Base-by-base conservation (phyloP, 2,329 filamentous ascomycete species). In the Aspergillus sp. region DNA sequence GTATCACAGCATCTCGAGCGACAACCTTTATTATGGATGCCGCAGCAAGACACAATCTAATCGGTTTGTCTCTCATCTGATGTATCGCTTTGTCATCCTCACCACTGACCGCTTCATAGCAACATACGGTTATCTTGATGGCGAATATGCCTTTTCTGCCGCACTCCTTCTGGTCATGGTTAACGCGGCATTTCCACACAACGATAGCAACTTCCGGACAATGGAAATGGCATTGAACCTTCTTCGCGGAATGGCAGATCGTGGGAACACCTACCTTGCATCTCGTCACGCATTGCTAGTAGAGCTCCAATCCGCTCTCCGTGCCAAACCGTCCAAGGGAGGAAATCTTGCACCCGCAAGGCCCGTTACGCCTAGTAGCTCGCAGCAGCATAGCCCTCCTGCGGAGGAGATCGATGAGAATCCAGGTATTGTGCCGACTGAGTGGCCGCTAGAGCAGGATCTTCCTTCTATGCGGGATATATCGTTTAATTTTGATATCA, bases 61-160 rank as follows among this genome's bases (percentile, higher is more conserved):
- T 78, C 8, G 74, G 72, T 73, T 61, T 49, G 67, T 44, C 50
- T 30, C 19, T 32, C 26, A 6, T 27, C 33, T n/a, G 26, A 29
- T 19, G 5, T 11, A 10, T 47, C 19, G n/a, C 6, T 9, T 27
- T 27, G 11, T 31, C 28, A 27, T 12, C 27, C 34, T 39, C 1
- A 19, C 2, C 19, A 34, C 37, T 27, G 31, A 37, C 32, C 10
- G 3, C 37, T 9, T 35, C 42, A 19, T 19, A 69, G 74, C 76
- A 13, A 79, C 76, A 0, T 79, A 77, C 51, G 77, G 77, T 26
- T 80, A 77, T 54, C 76, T 79, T 65, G 77, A 80, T 45, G 72
- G 74, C 11, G 77, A 80, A 47, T 76, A 79, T 51, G 69, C 72
- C 26, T 78, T 79, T 51, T 77, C 73, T 0, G 75, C 76, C 1